Evolutionary conservation across 306 rosid species (phyloP).

Genomic region (Gastrolobium villosum): DNA sequence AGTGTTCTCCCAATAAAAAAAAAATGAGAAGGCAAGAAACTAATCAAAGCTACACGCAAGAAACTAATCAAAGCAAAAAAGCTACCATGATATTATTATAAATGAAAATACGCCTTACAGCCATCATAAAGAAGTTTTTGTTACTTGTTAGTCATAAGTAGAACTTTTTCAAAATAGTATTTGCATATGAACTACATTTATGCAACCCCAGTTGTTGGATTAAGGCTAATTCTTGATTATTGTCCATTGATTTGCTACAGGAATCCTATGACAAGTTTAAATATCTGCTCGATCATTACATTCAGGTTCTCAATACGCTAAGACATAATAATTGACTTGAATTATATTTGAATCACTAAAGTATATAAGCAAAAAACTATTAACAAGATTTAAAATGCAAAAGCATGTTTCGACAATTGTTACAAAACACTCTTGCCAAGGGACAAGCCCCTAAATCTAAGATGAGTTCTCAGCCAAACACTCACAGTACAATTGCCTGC

Average conservation of each 20-base stretch:
- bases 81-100: neutral
- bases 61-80: constrained; percentile 23
- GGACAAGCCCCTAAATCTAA: too few relatives aligned
- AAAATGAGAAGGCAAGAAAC: neutral
- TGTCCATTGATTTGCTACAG: neutral
- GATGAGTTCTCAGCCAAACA: too few relatives aligned
- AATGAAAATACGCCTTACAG: neutral
- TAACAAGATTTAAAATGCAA: constrained; percentile 33
- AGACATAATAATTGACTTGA: constrained; percentile 10
- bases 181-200: constrained; percentile 10
- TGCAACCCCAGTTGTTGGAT: constrained; percentile 13
- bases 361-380: constrained; percentile 7
- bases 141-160: neutral
- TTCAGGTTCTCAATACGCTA: constrained; percentile 15
- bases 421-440: too few relatives aligned
- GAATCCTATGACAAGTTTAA: constrained; percentile 26
- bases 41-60: neutral
- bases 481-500: too few relatives aligned
- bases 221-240: neutral
- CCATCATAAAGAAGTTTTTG: neutral
- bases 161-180: neutral
- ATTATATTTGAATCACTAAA: constrained; percentile 21
- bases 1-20: neutral
- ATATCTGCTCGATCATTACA: neutral
- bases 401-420: constrained; percentile 13